Percentiles rank a stretch among this genome's conserved stretches.
These are phyloP conservation scores for Sarocladiaceae sp. DNA, from an alignment of 2,329 filamentous ascomycete genomes.

Conservation along the genomic window DNA sequence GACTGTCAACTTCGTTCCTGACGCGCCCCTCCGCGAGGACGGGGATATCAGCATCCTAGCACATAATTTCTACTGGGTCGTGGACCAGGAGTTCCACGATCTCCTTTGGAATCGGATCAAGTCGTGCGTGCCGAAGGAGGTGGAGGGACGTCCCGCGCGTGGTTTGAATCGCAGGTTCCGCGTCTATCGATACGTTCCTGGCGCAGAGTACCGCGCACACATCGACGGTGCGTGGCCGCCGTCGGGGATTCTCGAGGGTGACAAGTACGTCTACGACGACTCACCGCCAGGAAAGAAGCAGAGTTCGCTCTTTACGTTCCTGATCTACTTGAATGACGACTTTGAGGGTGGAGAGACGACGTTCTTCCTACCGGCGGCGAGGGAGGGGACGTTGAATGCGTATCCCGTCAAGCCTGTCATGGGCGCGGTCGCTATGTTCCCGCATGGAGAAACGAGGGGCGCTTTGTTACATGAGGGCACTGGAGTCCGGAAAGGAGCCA, in stretches of 20 bases:
- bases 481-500: conserved; percentile 58
- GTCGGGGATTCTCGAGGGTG: conserved; percentile 52
- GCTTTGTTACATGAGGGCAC: conserved; percentile 65
- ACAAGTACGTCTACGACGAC: conserved; percentile 59
- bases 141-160: conserved; percentile 51
- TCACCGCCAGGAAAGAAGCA: conserved; percentile 54
- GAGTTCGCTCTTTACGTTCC: conserved; percentile 62
- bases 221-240: conserved; percentile 70
- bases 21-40: conserved; percentile 60
- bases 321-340: conserved; percentile 65
- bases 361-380: conserved; percentile 59
- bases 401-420: conserved; percentile 64
- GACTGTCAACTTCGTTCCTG: conserved; percentile 58
- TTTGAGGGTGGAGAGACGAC: conserved; percentile 67
- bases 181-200: conserved; percentile 66
- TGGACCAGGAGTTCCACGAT: conserved; percentile 57
- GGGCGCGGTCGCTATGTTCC: conserved; percentile 62
- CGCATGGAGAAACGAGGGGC: conserved; percentile 60
- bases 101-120: conserved; percentile 56
- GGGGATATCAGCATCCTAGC: conserved; percentile 59
- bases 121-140: conserved; percentile 46
- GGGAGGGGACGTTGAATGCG: conserved; percentile 61
- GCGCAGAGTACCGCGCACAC: conserved; percentile 64
- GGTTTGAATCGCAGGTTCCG: conserved; percentile 65
- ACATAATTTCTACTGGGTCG: conserved; percentile 70